Evolutionary conservation across 106 monocot genomes (phyloP).

Genomic region (Dioscorea dumetorum): DNA sequence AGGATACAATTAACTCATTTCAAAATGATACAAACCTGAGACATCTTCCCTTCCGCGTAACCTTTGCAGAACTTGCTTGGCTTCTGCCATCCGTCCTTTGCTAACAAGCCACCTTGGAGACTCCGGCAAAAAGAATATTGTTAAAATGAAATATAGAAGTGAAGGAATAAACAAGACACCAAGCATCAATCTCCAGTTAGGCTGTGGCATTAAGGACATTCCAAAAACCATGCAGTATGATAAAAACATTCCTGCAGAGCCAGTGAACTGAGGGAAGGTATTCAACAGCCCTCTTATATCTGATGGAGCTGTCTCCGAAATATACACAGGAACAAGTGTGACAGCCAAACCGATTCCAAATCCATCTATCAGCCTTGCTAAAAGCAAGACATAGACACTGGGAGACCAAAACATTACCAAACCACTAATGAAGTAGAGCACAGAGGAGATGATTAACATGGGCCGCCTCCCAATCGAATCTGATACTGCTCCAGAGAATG

Average conservation of each 20-base stretch:
- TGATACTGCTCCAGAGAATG: slow-evolving; percentile 30
- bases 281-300: slow-evolving; percentile 38
- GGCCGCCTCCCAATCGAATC: slow-evolving; percentile 33
- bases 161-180: slow-evolving; percentile 29
- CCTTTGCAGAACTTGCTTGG: slow-evolving; percentile 23
- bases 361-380: slow-evolving; percentile 33
- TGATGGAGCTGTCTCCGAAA: slow-evolving; percentile 42
- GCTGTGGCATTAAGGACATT: slow-evolving; percentile 22
- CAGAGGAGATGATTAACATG: slow-evolving; percentile 33
- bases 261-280: slow-evolving; percentile 39
- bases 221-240: slow-evolving; percentile 34
- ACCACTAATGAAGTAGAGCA: slow-evolving; percentile 37
- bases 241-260: slow-evolving; percentile 30
- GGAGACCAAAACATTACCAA: slow-evolving; percentile 44
- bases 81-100: slow-evolving; percentile 39
- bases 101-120: slow-evolving; percentile 43
- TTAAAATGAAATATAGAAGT: slow-evolving; percentile 14
- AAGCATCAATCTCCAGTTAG: slow-evolving; percentile 38
- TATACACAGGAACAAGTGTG: slow-evolving; percentile 39
- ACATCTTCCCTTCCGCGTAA: slow-evolving; percentile 34
- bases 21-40: slow-evolving; percentile 17
- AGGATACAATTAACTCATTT: no score
- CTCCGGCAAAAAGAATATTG: slow-evolving; percentile 29
- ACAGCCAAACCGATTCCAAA: slow-evolving; percentile 43
- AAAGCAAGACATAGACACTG: slow-evolving; percentile 19